phyloP scores from a whole-genome alignment of 2,329 filamentous ascomycete species.

The Elsinoe necatrix region DNA sequence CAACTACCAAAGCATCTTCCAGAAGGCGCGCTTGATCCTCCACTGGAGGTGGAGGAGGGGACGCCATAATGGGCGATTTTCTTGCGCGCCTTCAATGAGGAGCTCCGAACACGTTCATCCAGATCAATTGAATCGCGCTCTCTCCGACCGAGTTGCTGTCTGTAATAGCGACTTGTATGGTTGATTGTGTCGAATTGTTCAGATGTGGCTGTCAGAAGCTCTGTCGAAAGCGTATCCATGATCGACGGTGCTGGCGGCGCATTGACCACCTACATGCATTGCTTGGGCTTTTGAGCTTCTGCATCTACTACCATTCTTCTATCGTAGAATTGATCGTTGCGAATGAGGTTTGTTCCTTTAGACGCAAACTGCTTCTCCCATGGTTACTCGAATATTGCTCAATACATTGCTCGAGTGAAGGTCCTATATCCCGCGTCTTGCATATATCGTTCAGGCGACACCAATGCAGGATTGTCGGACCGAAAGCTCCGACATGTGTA shows the following conservation, averaged over 20 bases:
- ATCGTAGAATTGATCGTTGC: no score
- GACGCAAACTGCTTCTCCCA: no score
- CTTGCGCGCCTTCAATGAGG: constrained; percentile 18
- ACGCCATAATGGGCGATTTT: constrained; percentile 31
- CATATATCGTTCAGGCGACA: no score
- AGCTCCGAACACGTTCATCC: constrained; percentile 13
- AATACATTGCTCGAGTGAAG: no score
- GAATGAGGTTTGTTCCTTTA: no score
- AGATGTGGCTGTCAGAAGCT: constrained; percentile 18
- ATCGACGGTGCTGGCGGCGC: constrained; percentile 2
- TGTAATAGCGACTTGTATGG: not conserved
- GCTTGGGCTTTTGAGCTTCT: not conserved
- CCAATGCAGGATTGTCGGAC: not conserved
- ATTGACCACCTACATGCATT: constrained; percentile 4
- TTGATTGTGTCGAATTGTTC: constrained; percentile 18
- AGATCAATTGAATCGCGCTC: constrained; percentile 8
- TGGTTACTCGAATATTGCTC: no score
- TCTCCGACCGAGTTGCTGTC: constrained; percentile 10
- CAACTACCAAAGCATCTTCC: constrained; percentile 91
- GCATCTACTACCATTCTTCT: not conserved
- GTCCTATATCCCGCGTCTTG: no score
- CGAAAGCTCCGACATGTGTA: not conserved
- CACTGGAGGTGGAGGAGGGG: constrained; percentile 38
- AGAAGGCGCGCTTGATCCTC: constrained; percentile 72
- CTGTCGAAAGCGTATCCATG: constrained; percentile 12